phyloP scores from a whole-genome alignment of 2,329 filamentous ascomycete genomes.

The Cladosporium phlei region DNA sequence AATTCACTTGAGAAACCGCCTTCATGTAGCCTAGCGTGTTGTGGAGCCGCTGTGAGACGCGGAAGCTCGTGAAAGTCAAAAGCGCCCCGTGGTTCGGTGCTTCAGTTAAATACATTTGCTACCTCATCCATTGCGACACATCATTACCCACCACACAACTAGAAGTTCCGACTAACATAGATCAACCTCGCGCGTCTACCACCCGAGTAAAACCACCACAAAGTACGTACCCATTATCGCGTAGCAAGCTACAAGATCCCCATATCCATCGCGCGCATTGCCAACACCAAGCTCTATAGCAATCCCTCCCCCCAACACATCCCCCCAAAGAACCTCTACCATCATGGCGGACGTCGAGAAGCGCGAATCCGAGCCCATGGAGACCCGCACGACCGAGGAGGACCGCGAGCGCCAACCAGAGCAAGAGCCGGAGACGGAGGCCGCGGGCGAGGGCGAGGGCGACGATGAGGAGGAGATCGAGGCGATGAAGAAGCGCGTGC shows the following conservation, averaged over 20 bases:
- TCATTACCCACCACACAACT: too few relatives aligned
- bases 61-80: slow-evolving; percentile 4
- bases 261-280: neutral
- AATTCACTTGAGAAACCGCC: too few relatives aligned
- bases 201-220: too few relatives aligned
- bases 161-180: too few relatives aligned
- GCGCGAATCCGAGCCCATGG: slow-evolving; percentile 6
- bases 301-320: too few relatives aligned
- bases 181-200: too few relatives aligned
- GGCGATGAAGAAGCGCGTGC: slow-evolving; percentile 50
- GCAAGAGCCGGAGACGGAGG: slow-evolving; percentile 12
- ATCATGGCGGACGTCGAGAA: slow-evolving; percentile 11
- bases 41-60: slow-evolving; percentile 4
- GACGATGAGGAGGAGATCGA: slow-evolving; percentile 40
- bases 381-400: slow-evolving; percentile 7
- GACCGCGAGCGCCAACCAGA: neutral
- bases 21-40: slow-evolving; percentile 1
- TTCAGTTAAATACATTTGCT: too few relatives aligned
- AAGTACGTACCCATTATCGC: too few relatives aligned
- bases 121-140: too few relatives aligned
- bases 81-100: slow-evolving; percentile 3
- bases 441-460: slow-evolving; percentile 27
- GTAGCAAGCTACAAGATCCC: too few relatives aligned
- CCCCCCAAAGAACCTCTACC: neutral
- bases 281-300: neutral